Conservation (phyloP, 768 basidiomycete species). For the Clitopilus passeckerianus region DNA sequence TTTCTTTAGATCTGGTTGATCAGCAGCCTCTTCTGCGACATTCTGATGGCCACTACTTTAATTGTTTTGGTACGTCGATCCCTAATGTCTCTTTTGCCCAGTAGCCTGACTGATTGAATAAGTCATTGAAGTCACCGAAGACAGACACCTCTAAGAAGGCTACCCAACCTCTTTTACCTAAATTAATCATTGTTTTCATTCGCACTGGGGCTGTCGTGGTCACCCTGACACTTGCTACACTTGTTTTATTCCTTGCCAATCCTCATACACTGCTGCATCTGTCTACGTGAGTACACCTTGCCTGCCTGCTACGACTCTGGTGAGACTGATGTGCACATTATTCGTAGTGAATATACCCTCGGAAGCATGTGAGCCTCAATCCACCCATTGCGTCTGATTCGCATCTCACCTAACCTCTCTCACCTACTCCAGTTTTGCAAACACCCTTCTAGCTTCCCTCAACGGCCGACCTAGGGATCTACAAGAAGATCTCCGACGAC, state of each 20-base stretch:
- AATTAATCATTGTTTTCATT: neutral
- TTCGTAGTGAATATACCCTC: neutral
- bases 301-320: neutral
- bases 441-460: neutral
- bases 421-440: neutral
- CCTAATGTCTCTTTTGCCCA: neutral
- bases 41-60: neutral
- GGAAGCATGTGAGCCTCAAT: neutral
- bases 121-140: neutral
- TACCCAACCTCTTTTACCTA: neutral
- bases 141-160: too few relatives aligned
- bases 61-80: neutral
- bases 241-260: neutral
- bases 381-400: neutral
- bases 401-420: too few relatives aligned
- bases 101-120: neutral
- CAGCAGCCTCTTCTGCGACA: neutral
- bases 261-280: neutral
- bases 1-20: neutral
- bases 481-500: neutral
- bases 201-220: neutral
- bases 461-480: neutral
- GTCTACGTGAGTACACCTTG: neutral
- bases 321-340: neutral
- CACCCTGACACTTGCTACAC: neutral